Conservation (phyloP, 768 basidiomycete species). For the Auriculariales sp. region DNA sequence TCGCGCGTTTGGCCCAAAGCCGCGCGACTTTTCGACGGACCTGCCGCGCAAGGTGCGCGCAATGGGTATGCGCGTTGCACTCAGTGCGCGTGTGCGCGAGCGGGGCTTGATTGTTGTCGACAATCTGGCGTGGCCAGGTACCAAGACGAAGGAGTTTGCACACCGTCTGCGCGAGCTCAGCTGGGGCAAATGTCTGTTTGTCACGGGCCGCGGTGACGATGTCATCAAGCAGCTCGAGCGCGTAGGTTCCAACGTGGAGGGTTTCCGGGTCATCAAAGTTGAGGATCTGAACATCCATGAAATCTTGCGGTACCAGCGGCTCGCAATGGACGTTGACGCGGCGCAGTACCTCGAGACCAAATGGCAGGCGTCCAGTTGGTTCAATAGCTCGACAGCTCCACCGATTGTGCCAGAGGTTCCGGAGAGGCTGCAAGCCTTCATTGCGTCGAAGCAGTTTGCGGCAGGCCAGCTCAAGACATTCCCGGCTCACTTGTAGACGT, state of each 20-base stretch:
- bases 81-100: constrained; percentile 72
- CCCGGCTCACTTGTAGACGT: too few relatives aligned
- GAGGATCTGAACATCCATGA: constrained; percentile 69
- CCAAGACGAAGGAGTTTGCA: constrained; percentile 55
- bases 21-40: constrained; percentile 82
- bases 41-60: constrained; percentile 85
- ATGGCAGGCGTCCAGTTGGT: not conserved
- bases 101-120: constrained; percentile 62
- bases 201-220: constrained; percentile 41
- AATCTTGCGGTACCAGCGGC: constrained; percentile 65
- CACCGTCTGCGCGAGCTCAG: constrained; percentile 49
- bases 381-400: too few relatives aligned
- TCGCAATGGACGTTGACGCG: constrained; percentile 70
- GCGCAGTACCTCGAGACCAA: constrained; percentile 55
- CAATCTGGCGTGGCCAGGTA: constrained; percentile 53
- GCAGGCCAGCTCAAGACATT: too few relatives aligned
- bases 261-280: constrained; percentile 46
- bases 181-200: constrained; percentile 61
- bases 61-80: constrained; percentile 84
- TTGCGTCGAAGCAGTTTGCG: too few relatives aligned
- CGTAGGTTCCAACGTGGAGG: constrained; percentile 57
- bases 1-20: constrained; percentile 80
- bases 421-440: too few relatives aligned
- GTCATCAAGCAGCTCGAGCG: constrained; percentile 42
- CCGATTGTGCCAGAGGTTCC: not conserved